These are phyloP conservation scores for Bolboschoenoplectus hybrid DNA, from an alignment of 202 grass and related monocot species.

Conservation along the genomic window DNA sequence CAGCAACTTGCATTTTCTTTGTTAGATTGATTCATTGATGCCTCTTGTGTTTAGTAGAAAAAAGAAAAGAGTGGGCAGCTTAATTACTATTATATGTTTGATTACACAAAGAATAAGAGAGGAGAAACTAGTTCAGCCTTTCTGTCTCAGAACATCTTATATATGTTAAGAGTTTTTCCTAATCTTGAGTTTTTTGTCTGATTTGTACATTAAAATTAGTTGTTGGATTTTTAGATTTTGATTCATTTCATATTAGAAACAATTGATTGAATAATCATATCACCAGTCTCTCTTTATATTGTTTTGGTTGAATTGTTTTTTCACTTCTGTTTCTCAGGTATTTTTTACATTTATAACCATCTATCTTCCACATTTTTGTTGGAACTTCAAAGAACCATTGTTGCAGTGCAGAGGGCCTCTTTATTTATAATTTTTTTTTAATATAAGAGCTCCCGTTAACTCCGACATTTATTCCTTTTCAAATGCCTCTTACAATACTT, in stretches of 20 bases:
- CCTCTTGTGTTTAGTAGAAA: neutral
- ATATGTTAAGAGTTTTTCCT: neutral
- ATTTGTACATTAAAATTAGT: neutral
- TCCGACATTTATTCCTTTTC: too few species aligned
- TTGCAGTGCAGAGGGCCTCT: neutral
- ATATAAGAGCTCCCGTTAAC: too few species aligned
- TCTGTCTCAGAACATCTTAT: neutral
- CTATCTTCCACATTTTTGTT: neutral
- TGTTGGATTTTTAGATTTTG: neutral
- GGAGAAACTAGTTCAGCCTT: neutral
- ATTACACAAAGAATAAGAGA: neutral
- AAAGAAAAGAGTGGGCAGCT: neutral
- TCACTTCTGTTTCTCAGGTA: neutral
- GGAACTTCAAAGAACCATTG: neutral
- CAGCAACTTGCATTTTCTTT: neutral
- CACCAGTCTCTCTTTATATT: neutral
- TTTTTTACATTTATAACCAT: neutral
- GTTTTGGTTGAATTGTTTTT: neutral
- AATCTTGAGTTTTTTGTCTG: neutral
- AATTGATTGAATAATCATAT: neutral
- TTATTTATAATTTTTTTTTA: neutral
- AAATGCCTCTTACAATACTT: too few species aligned
- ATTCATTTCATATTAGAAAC: neutral
- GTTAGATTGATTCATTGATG: neutral
- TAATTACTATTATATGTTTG: neutral